Evolutionary conservation across 164 flowering plant genomes (phyloP).

Genomic region (Stephania cephalantha): DNA sequence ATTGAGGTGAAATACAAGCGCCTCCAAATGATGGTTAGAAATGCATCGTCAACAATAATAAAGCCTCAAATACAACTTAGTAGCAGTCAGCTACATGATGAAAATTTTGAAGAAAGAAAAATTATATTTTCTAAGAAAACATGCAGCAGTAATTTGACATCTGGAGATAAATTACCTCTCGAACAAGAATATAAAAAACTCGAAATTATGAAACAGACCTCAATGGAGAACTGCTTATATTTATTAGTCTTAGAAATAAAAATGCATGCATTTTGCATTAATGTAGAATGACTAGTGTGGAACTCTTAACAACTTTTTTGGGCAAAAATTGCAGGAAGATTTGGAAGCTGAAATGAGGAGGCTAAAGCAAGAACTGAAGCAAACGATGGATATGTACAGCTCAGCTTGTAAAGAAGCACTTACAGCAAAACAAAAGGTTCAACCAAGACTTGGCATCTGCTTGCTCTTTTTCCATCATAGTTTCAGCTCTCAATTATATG

Average conservation of each 20-base stretch:
- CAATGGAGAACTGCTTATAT: background rate
- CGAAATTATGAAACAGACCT: background rate
- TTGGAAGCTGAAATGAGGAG: slow-evolving; percentile 66
- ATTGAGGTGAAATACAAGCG: background rate
- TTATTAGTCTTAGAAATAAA: background rate
- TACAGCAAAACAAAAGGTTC: slow-evolving; percentile 56
- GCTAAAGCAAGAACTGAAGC: slow-evolving; percentile 59
- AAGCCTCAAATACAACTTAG: no score
- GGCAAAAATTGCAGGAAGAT: slow-evolving; percentile 36
- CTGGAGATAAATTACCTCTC: no score
- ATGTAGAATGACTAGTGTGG: background rate
- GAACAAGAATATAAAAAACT: background rate
- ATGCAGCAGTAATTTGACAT: background rate
- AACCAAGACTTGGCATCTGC: background rate
- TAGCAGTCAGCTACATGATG: background rate
- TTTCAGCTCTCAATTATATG: background rate
- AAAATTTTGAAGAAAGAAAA: background rate
- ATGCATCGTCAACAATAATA: background rate
- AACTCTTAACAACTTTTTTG: background rate
- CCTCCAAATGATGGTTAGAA: background rate
- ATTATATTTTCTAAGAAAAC: background rate
- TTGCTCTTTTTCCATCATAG: background rate
- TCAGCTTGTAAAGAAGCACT: slow-evolving; percentile 72
- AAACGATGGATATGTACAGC: slow-evolving; percentile 75
- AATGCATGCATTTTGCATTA: background rate